Evolutionary conservation across 2,329 filamentous ascomycete genomes (phyloP), one percentile per base, ranked within the genome.

Genomic region (Pestalotiopsis sp.): DNA sequence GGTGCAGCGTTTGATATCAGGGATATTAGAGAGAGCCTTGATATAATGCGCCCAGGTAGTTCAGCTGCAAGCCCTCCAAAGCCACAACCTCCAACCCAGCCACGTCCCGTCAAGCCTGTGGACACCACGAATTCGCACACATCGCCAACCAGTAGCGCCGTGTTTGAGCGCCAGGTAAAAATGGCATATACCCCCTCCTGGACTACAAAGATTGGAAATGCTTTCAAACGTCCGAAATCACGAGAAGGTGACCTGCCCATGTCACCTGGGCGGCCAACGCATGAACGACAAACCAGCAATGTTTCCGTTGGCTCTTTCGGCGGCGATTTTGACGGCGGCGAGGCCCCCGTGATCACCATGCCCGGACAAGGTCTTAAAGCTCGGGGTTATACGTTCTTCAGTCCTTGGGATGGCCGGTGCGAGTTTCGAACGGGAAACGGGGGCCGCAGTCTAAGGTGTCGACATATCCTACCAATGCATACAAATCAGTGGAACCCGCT

Each of bases 351-450:
- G 27, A 80, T 83, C 67, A 83, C 83, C 1, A 78, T 82, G 1
- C 83, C 84, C 0, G 83, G 82, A 0, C 83, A 83, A 0, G 86
- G 81, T 20, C 82, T 85, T 70, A 87, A 83, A 66, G 84, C 90
- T 0, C 85, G 86, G 40, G 92, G 90, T 20, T 97, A 97, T 79
- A 87, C 90, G 1, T 98, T 98, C 77, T 82, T 85, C 23, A 96
- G 93, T 57, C 95, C 94, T 0, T 98, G 95, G 95, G 90, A 93
- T 70, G 93, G 93, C 17, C 87, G 88, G 57, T 98, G 95, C 81
- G 92, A 95, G 70, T 98, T 98, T 79, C 85, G 89, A 17, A 96
- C 94, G 0, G 92, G 92, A 49, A 86, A 90, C 68, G 91, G 89
- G 58, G 95, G 95, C 2, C 90, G 92, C 65, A 91, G 89, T 67